Percentiles rank a stretch among this genome's conserved stretches.
Evolutionary conservation across 768 basidiomycete genomes (phyloP).

Genomic region (Leccinum incarnatum): DNA sequence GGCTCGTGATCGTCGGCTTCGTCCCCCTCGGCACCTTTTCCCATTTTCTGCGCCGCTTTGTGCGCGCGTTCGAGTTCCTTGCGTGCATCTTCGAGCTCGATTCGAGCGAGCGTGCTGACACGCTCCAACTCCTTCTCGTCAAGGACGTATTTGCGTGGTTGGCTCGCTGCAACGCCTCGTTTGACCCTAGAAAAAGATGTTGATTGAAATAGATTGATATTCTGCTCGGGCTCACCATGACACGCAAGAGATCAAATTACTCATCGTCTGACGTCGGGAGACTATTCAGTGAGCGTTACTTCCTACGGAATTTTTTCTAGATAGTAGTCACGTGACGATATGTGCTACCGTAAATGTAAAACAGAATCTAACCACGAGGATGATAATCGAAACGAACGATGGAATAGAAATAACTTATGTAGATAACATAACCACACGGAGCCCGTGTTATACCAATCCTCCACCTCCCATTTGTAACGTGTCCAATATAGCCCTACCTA

Average conservation of each 20-base stretch:
- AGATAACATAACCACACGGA: neutral
- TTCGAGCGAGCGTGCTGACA: conserved; percentile 81
- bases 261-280: conserved; percentile 42
- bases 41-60: conserved; percentile 71
- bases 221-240: conserved; percentile 43
- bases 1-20: conserved; percentile 64
- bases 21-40: conserved; percentile 59
- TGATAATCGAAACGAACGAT: neutral
- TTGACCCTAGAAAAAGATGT: conserved; percentile 54
- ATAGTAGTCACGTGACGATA: conserved; percentile 17
- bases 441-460: conserved; percentile 54
- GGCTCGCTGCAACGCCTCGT: conserved; percentile 67
- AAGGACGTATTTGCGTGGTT: conserved; percentile 86
- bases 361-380: neutral
- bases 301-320: conserved; percentile 5
- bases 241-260: conserved; percentile 70
- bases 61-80: conserved; percentile 81
- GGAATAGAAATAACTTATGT: conserved; percentile 12
- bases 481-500: conserved; percentile 54
- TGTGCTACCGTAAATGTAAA: neutral
- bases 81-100: conserved; percentile 88
- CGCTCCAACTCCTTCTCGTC: conserved; percentile 89
- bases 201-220: neutral
- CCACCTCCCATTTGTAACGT: conserved; percentile 75
- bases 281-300: neutral